Percentiles rank a stretch among this genome's conserved stretches.
Conservation (phyloP, 2,329 filamentous ascomycete genomes). For the Ascochyta clinopodiicola region DNA sequence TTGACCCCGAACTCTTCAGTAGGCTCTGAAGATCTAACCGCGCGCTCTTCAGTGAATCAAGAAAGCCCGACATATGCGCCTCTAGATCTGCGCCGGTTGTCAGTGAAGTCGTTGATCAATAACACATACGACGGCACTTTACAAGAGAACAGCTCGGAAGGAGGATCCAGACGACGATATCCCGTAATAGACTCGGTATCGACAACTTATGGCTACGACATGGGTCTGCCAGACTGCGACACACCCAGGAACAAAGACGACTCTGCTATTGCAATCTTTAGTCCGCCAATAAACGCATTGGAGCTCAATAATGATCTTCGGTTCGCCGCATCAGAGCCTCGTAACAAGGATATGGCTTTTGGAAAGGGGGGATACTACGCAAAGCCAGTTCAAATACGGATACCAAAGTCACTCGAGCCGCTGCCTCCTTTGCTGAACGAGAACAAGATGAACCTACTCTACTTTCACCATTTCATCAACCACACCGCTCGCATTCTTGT, state of each 20-base stretch:
- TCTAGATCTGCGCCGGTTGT: constrained; percentile 60
- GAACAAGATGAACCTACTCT: constrained; percentile 82
- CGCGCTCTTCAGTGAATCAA: constrained; percentile 27
- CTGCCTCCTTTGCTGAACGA: constrained; percentile 65
- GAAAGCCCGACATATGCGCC: constrained; percentile 41
- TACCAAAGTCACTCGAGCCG: constrained; percentile 63
- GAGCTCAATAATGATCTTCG: constrained; percentile 43
- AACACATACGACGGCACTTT: constrained; percentile 25
- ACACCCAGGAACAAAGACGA: constrained; percentile 73
- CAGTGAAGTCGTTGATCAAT: constrained; percentile 68
- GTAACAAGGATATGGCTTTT: constrained; percentile 60
- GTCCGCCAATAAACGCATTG: constrained; percentile 39
- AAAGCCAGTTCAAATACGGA: constrained; percentile 70
- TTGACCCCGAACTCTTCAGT: constrained; percentile 54
- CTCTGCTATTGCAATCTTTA: constrained; percentile 63
- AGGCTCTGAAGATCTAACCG: constrained; percentile 41
- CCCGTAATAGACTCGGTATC: constrained; percentile 38
- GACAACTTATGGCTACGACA: constrained; percentile 72
- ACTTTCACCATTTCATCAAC: constrained; percentile 77
- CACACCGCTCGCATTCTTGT: constrained; percentile 75
- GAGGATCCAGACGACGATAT: constrained; percentile 50
- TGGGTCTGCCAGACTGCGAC: constrained; percentile 73
- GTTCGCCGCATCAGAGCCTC: constrained; percentile 44
- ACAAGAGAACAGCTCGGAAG: constrained; percentile 41
- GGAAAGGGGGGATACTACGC: constrained; percentile 72